Evolutionary conservation across 208 protist genomes (phyloP).

Genomic region (Crithidia sp.): DNA sequence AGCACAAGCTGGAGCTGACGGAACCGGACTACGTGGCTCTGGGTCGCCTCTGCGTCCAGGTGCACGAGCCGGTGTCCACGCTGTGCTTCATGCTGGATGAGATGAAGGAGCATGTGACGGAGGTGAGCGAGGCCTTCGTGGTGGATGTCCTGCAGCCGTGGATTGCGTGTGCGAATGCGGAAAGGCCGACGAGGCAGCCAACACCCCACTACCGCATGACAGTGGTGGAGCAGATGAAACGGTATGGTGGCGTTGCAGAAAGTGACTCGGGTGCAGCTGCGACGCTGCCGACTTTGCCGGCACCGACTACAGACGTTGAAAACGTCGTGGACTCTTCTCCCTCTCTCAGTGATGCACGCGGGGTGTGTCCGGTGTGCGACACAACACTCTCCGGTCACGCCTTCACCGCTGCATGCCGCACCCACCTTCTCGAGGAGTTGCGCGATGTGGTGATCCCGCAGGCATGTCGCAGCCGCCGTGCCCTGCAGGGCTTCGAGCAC

Average conservation of each 20-base stretch:
- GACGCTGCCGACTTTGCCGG: too few relatives aligned
- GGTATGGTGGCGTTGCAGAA: background rate
- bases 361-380: conserved; percentile 31
- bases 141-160: conserved; percentile 58
- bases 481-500: conserved; percentile 48
- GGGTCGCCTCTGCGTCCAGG: conserved; percentile 47
- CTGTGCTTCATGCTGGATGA: conserved; percentile 60
- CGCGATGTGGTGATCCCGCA: conserved; percentile 38
- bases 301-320: too few relatives aligned
- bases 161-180: conserved; percentile 12
- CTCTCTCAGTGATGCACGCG: background rate
- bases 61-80: conserved; percentile 46
- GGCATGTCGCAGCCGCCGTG: conserved; percentile 38
- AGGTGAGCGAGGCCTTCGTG: conserved; percentile 41
- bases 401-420: conserved; percentile 55
- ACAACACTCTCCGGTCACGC: conserved; percentile 40
- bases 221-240: conserved; percentile 6
- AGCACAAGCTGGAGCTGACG: conserved; percentile 53
- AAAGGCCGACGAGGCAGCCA: background rate
- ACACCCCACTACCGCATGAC: background rate
- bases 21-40: conserved; percentile 56
- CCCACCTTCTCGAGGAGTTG: conserved; percentile 48
- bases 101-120: conserved; percentile 55
- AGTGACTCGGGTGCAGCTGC: too few relatives aligned
- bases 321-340: background rate